Percentiles rank a stretch among this genome's conserved stretches.
phyloP scores from a whole-genome alignment of 331 rosid species.

The Erythrophleum ivorense region DNA sequence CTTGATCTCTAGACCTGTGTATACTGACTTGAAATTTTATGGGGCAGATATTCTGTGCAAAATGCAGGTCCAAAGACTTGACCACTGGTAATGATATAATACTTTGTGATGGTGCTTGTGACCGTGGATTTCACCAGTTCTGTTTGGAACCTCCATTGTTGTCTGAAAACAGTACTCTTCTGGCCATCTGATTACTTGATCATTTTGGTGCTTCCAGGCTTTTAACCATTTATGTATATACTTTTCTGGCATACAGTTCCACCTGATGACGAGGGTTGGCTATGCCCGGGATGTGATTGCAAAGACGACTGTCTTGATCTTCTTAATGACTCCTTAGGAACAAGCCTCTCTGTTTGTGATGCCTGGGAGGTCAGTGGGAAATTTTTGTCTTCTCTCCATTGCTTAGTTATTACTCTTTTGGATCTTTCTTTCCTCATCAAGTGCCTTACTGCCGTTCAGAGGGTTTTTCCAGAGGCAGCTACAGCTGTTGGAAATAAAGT shows the following conservation, averaged over 20 bases:
- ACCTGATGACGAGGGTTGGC: constrained; percentile 91
- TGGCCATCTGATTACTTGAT: constrained; percentile 35
- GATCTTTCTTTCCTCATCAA: constrained; percentile 37
- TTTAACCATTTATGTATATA: constrained; percentile 35
- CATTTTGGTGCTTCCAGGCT: constrained; percentile 39
- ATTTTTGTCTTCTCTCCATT: constrained; percentile 21
- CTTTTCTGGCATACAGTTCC: constrained; percentile 75
- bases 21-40: constrained; percentile 37
- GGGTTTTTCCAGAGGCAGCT: constrained; percentile 93
- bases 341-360: constrained; percentile 66
- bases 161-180: constrained; percentile 80
- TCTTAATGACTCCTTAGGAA: constrained; percentile 84
- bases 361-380: constrained; percentile 83
- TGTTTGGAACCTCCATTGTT: constrained; percentile 89
- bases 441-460: constrained; percentile 64
- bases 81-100: constrained; percentile 79
- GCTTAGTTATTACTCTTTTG: constrained; percentile 24
- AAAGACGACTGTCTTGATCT: constrained; percentile 86
- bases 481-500: constrained; percentile 62
- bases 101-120: constrained; percentile 98
- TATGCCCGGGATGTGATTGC: constrained; percentile 99
- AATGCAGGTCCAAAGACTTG: constrained; percentile 81
- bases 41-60: constrained; percentile 95
- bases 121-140: constrained; percentile 96
- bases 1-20: constrained; percentile 19